These are phyloP conservation scores for Trametes pubescens DNA, from an alignment of 1,284 basidiomycete genomes.

Conservation along the genomic window DNA sequence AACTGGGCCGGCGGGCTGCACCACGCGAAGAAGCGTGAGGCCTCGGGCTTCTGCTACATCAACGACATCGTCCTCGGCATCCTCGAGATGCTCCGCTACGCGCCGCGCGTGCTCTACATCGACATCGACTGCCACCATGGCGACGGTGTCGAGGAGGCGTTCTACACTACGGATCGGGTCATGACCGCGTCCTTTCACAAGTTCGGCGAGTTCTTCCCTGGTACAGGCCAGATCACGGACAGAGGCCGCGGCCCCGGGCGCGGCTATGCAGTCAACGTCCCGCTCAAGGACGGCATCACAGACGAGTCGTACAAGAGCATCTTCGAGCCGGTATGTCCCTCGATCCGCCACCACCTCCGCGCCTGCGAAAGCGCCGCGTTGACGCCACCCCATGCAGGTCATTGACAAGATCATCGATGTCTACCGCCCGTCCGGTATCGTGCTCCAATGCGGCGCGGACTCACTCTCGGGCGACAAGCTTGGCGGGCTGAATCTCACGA, in stretches of 20 bases:
- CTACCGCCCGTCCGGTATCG: conserved; percentile 88
- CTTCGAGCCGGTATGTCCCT: conserved; percentile 82
- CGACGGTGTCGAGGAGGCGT: conserved; percentile 98
- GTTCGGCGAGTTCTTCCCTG: conserved; percentile 97
- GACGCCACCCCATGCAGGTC: conserved; percentile 56
- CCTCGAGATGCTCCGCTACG: conserved; percentile 84
- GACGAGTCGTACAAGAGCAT: conserved; percentile 85
- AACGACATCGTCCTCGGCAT: conserved; percentile 96
- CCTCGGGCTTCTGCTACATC: conserved; percentile 96
- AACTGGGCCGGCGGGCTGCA: conserved; percentile 99
- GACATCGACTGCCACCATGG: conserved; percentile 99
- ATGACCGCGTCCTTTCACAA: conserved; percentile 98
- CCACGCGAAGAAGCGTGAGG: conserved; percentile 98
- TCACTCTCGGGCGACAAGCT: conserved; percentile 96
- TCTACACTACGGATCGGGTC: conserved; percentile 96
- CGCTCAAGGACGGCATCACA: conserved; percentile 92
- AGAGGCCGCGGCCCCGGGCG: conserved; percentile 87
- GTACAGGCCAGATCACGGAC: conserved; percentile 90
- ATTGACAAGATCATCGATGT: conserved; percentile 91
- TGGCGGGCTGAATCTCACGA: conserved; percentile 95
- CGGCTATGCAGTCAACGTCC: conserved; percentile 94
- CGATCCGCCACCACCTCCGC: neutral
- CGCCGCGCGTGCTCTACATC: conserved; percentile 93
- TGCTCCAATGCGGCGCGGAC: conserved; percentile 97
- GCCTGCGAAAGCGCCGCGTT: neutral